These are phyloP conservation scores for Colletotrichum sidae DNA, from an alignment of 2,329 filamentous ascomycete genomes.

Conservation along the genomic window DNA sequence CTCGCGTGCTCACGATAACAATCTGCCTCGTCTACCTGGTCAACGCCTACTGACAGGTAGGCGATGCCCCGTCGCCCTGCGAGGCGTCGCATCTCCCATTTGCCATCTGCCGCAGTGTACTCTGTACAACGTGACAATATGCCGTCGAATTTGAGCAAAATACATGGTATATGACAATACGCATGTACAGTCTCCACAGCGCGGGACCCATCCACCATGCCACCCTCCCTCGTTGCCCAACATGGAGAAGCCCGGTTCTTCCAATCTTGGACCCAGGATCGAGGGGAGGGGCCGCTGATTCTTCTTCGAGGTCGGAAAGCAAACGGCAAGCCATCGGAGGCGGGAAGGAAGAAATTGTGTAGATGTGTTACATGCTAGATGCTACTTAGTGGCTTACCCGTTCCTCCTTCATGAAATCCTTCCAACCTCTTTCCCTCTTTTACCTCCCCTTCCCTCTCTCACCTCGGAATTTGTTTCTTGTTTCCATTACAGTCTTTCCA, in stretches of 20 bases:
- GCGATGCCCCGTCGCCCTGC: background rate
- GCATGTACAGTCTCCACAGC: background rate
- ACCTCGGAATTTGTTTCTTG: conserved; percentile 28
- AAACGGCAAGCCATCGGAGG: conserved; percentile 5
- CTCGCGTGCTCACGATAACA: no score
- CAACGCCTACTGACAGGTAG: no score
- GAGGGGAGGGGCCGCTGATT: conserved; percentile 6
- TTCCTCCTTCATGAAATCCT: conserved; percentile 9
- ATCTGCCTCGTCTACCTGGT: no score
- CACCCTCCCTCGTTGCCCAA: conserved; percentile 19
- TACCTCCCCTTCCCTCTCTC: conserved; percentile 26
- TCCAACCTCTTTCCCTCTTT: background rate
- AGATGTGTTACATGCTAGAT: conserved; percentile 16
- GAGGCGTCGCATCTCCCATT: background rate
- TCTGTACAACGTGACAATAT: background rate
- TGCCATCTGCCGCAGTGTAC: background rate
- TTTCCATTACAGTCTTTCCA: conserved; percentile 36
- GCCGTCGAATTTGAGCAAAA: background rate
- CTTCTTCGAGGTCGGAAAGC: background rate
- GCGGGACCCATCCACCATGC: conserved; percentile 5
- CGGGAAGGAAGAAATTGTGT: no score
- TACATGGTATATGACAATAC: background rate
- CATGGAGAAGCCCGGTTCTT: conserved; percentile 26
- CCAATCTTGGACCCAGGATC: background rate
- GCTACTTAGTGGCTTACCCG: conserved; percentile 34